Conservation (phyloP, 2,329 filamentous ascomycete species). For the Aspergillus quadricinctus region DNA sequence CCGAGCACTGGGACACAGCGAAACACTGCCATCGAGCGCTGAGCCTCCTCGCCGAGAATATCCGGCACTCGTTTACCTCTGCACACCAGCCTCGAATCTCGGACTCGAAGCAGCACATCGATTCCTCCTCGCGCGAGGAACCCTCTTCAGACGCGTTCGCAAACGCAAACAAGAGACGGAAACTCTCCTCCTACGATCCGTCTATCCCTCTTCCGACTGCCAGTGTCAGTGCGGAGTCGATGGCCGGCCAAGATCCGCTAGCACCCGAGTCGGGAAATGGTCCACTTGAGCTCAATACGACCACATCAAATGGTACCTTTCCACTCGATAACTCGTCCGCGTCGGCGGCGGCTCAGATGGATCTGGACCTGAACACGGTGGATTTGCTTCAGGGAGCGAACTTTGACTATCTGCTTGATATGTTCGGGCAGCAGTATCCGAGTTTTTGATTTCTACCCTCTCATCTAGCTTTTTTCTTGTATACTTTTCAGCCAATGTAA, state of each 20-base stretch:
- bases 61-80: slow-evolving; percentile 16
- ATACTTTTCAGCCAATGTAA: neutral
- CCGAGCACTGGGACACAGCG: slow-evolving; percentile 37
- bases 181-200: neutral
- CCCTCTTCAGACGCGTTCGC: no score
- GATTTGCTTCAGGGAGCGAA: slow-evolving; percentile 30
- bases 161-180: neutral
- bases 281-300: neutral
- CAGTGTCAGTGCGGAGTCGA: neutral
- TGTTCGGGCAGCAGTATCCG: slow-evolving; percentile 30
- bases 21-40: slow-evolving; percentile 37
- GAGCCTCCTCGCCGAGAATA: slow-evolving; percentile 29
- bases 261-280: neutral
- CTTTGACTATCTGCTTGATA: slow-evolving; percentile 29
- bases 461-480: neutral
- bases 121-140: neutral
- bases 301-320: neutral
- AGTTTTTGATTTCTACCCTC: slow-evolving; percentile 15
- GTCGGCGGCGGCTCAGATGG: neutral
- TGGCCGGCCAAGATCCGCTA: neutral
- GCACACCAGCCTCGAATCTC: slow-evolving; percentile 1
- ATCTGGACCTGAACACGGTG: slow-evolving; percentile 29
- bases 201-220: neutral
- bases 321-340: no score
- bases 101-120: neutral